These are phyloP conservation scores for Podila horticola DNA, from an alignment of 192 early-diverging fungal species.

Conservation along the genomic window DNA sequence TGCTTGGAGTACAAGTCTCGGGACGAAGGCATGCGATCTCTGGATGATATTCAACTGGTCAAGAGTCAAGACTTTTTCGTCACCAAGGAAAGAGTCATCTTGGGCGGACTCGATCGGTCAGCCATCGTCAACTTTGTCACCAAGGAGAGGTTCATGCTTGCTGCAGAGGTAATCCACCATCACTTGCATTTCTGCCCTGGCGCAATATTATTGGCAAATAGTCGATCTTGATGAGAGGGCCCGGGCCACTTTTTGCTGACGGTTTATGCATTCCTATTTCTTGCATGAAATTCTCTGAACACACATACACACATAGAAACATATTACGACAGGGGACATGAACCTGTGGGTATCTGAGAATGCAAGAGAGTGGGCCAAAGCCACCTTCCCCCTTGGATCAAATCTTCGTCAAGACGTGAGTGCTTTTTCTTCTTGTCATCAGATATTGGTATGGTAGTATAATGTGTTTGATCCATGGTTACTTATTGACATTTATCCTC, in stretches of 20 bases:
- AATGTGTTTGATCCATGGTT: neutral
- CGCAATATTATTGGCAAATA: no score
- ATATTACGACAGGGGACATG: constrained; percentile 60
- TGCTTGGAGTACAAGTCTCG: constrained; percentile 66
- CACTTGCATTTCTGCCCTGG: neutral
- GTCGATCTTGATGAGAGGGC: neutral
- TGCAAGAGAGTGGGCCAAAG: constrained; percentile 71
- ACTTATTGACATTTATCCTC: neutral
- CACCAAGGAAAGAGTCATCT: constrained; percentile 61
- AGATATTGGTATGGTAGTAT: no score
- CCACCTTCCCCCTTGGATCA: constrained; percentile 57
- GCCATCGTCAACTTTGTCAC: constrained; percentile 82
- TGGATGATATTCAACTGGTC: constrained; percentile 67
- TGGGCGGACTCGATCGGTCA: constrained; percentile 67
- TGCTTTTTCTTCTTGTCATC: neutral
- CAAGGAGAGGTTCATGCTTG: constrained; percentile 75
- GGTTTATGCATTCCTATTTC: neutral
- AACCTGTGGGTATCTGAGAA: constrained; percentile 75
- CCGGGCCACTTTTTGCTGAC: neutral
- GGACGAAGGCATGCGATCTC: constrained; percentile 21
- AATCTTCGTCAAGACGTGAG: constrained; percentile 29
- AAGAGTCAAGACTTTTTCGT: constrained; percentile 81
- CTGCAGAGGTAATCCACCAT: constrained; percentile 64
- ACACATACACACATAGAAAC: constrained; percentile 10
- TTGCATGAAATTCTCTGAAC: neutral